Conservation (phyloP, 768 basidiomycete genomes). For the Boletus insuetus region DNA sequence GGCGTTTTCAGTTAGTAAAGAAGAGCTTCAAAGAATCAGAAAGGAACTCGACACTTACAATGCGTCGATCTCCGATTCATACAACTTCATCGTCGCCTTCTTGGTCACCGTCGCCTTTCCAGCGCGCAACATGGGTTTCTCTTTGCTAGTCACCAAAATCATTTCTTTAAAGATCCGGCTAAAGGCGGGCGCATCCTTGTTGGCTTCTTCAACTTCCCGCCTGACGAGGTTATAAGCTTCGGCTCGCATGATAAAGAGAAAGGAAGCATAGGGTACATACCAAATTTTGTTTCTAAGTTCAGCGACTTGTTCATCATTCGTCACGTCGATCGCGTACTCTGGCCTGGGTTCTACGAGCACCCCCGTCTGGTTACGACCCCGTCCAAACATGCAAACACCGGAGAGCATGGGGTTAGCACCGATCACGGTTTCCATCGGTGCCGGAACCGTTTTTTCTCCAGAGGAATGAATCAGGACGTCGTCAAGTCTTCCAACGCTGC, state of each 20-base stretch:
- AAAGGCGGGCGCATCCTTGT: conserved; percentile 37
- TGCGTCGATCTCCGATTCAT: conserved; percentile 45
- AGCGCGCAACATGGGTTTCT: conserved; percentile 44
- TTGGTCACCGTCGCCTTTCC: conserved; percentile 47
- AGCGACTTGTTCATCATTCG: conserved; percentile 25
- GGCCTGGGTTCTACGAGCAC: conserved; percentile 32
- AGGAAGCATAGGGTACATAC: background rate
- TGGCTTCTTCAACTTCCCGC: conserved; percentile 42
- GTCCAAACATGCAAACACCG: conserved; percentile 1
- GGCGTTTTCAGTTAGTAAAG: no score
- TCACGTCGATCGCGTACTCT: conserved; percentile 33
- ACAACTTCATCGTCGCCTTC: conserved; percentile 38
- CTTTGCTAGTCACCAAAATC: conserved; percentile 42
- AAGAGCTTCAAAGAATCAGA: no score
- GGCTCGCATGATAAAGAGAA: background rate
- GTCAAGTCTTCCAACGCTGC: background rate
- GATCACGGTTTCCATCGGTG: background rate
- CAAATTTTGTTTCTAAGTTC: conserved; percentile 37
- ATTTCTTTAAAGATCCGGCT: conserved; percentile 52
- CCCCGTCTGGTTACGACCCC: conserved; percentile 14
- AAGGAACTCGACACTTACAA: conserved; percentile 29
- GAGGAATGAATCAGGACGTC: background rate
- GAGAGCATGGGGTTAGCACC: background rate
- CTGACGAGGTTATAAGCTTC: conserved; percentile 13
- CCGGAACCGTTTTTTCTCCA: conserved; percentile 34